These are phyloP conservation scores for Mucor velutinosus DNA, from an alignment of 371 early-diverging fungal species.

Conservation along the genomic window DNA sequence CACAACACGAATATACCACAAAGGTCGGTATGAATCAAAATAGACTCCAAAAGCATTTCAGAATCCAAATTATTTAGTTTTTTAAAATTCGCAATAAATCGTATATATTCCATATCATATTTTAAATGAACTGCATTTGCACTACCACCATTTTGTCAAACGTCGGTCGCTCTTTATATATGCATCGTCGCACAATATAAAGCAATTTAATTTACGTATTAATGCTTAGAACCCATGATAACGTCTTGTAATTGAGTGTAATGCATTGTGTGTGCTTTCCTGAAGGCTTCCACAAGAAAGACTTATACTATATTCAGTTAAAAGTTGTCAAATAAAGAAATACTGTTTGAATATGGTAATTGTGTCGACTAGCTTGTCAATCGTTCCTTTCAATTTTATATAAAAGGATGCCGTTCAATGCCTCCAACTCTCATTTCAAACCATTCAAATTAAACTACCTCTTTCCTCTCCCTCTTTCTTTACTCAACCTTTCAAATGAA, in stretches of 20 bases:
- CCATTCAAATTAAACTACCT: not conserved
- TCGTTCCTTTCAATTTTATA: not conserved
- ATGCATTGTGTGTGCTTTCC: not conserved
- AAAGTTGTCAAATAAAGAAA: conserved; percentile 1
- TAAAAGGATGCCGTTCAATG: not conserved
- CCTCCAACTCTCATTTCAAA: not conserved
- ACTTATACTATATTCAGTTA: not conserved
- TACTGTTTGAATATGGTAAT: conserved; percentile 1
- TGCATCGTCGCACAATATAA: not conserved
- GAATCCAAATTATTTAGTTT: conserved; percentile 73
- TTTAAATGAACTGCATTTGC: conserved; percentile 3
- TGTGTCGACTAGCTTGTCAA: not conserved
- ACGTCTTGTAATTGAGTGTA: not conserved
- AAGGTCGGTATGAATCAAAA: conserved; percentile 83
- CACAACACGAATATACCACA: conserved; percentile 68
- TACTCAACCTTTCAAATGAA: conserved; percentile 9
- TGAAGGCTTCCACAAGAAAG: not conserved
- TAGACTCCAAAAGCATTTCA: conserved; percentile 84
- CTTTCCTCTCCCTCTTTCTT: not conserved
- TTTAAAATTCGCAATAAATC: not conserved
- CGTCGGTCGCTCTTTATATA: not conserved
- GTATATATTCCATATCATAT: not conserved
- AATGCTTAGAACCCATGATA: not conserved
- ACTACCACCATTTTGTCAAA: not conserved
- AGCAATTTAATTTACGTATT: not conserved